Conservation (phyloP, 768 basidiomycete genomes). For the Auricularia sp. region DNA sequence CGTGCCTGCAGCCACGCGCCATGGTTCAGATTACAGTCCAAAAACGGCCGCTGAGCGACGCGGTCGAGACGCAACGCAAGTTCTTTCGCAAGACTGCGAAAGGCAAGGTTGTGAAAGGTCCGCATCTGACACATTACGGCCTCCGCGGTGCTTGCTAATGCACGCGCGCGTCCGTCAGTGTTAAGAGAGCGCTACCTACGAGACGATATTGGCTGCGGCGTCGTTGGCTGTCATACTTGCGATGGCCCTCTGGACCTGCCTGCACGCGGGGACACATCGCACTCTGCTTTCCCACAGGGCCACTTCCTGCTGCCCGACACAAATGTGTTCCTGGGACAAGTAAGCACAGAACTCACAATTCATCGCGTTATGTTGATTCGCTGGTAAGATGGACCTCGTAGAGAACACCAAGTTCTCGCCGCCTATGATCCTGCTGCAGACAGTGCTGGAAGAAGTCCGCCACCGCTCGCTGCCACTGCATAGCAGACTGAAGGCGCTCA, state of each 20-base stretch:
- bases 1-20: background rate
- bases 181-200: slow-evolving; percentile 89
- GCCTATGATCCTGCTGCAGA: slow-evolving; percentile 87
- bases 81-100: slow-evolving; percentile 93
- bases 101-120: slow-evolving; percentile 92
- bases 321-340: slow-evolving; percentile 89
- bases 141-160: slow-evolving; percentile 2
- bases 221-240: slow-evolving; percentile 62
- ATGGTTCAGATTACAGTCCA: slow-evolving; percentile 61
- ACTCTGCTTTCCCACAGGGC: slow-evolving; percentile 49
- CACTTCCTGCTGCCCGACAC: slow-evolving; percentile 90
- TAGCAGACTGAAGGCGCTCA: slow-evolving; percentile 80
- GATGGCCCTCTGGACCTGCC: slow-evolving; percentile 40
- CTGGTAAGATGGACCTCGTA: slow-evolving; percentile 80
- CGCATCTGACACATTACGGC: slow-evolving; percentile 8
- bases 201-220: slow-evolving; percentile 83
- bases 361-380: background rate
- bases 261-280: slow-evolving; percentile 42
- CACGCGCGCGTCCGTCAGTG: slow-evolving; percentile 35
- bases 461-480: slow-evolving; percentile 88
- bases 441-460: slow-evolving; percentile 91
- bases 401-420: slow-evolving; percentile 65
- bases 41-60: slow-evolving; percentile 63
- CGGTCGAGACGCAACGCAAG: slow-evolving; percentile 71
- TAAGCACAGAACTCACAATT: slow-evolving; percentile 17